Evolutionary conservation across 2,329 filamentous ascomycete species (phyloP), one percentile per base, ranked within the genome.

Genomic region (Aureobasidium vineae): DNA sequence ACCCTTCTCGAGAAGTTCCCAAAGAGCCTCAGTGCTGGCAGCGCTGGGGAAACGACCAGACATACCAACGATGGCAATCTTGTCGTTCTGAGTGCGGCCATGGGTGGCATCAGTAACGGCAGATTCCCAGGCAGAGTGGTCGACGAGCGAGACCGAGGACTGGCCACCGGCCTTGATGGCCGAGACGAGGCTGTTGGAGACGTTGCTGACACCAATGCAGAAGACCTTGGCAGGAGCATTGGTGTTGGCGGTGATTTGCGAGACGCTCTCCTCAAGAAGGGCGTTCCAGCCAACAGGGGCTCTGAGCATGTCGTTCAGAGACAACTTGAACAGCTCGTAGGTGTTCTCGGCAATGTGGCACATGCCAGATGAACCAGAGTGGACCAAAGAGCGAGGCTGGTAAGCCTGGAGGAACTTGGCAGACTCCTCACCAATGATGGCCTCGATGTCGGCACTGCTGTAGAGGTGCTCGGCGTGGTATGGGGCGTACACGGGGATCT

Each of bases 41-140:
- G 90, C 88, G 71, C 89, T 87, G 1, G 90, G 90, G 75, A 91
- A 92, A 60, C 90, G 85, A 60, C 90, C 90, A 53, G 90, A 85
- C 85, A 92, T 90, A 63, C 92, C 92, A 40, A 96, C 89, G 69
- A 96, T 92, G 66, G 92, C 92, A 69, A 96, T 85, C 77, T 92
- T 93, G 74, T 86, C 85, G 72, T 85, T 82, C 68, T 83, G 80
- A 36, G 79, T 83, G 67, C 80, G 81, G 59, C 78, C 82, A 63
- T 60, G 72, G 63, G 71, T 72, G 66, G 70, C 73, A 66, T 69
- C 73, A 61, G 70, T 72, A 13, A 71, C 61, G 5, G 69, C 69
- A n/a, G 74, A 70, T 3, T 68, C 68, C 82, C 82, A 84, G 2
- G 76, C 72, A 19, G 76, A 76, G 69, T 83, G 78, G 72, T 83